Evolutionary conservation across 2,329 filamentous ascomycete species (phyloP).

Genomic region (Hymenoscyphus scutula): DNA sequence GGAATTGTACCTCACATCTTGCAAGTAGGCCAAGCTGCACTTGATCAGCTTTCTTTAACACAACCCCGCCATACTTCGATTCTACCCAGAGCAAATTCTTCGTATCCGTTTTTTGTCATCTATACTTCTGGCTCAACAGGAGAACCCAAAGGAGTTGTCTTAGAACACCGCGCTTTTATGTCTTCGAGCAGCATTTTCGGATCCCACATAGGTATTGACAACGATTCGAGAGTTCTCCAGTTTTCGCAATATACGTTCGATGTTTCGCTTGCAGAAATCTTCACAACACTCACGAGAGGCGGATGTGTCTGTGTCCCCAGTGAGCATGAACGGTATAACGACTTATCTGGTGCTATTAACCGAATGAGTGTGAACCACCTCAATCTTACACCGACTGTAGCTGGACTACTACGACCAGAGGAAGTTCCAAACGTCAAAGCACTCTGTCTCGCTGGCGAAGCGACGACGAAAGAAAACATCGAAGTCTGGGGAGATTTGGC

Average conservation of each 20-base stretch:
- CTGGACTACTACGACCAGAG: constrained; percentile 18
- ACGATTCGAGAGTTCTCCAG: constrained; percentile 18
- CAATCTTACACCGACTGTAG: constrained; percentile 23
- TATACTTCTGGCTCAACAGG: constrained; percentile 24
- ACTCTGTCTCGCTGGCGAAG: constrained; percentile 23
- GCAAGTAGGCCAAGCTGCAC: constrained; percentile 1
- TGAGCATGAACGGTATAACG: constrained; percentile 22
- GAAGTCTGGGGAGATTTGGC: constrained; percentile 16
- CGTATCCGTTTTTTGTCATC: constrained; percentile 18
- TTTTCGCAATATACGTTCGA: constrained; percentile 23
- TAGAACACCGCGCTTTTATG: constrained; percentile 16
- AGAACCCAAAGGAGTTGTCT: constrained; percentile 21
- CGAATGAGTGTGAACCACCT: constrained; percentile 18
- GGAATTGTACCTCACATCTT: constrained; percentile 8
- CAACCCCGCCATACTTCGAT: neutral
- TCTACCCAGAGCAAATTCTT: neutral
- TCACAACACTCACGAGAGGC: constrained; percentile 19
- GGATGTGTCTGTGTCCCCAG: constrained; percentile 23
- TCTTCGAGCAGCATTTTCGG: constrained; percentile 15
- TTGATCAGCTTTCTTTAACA: neutral
- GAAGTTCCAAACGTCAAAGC: constrained; percentile 18
- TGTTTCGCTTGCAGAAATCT: constrained; percentile 19
- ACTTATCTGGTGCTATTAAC: constrained; percentile 18
- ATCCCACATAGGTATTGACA: constrained; percentile 9
- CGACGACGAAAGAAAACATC: constrained; percentile 19